A percentile compares a stretch with the other conserved stretches of the same genome.
Conservation (phyloP, 2,329 filamentous ascomycete species). For the Magnaporthiopsis poae region DNA sequence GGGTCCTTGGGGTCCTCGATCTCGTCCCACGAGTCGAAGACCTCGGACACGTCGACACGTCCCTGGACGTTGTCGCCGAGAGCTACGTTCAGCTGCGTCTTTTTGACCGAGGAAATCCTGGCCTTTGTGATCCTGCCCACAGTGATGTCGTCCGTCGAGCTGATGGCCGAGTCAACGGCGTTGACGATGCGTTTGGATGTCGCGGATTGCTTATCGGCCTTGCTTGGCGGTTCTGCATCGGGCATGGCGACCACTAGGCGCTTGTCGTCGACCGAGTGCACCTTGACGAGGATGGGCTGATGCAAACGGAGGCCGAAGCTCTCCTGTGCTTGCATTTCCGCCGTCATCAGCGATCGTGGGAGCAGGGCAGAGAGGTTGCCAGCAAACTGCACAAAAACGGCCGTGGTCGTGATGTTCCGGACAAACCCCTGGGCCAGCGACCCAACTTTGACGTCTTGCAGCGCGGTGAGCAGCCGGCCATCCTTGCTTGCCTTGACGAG, state of each 20-base stretch:
- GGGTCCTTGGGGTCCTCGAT: constrained; percentile 76
- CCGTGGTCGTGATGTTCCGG: constrained; percentile 70
- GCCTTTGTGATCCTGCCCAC: constrained; percentile 68
- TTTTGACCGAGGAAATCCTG: constrained; percentile 72
- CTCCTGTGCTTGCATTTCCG: constrained; percentile 49
- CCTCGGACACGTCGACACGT: constrained; percentile 83
- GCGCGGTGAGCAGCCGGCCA: constrained; percentile 58
- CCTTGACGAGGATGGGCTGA: constrained; percentile 63
- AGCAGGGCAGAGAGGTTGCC: constrained; percentile 67
- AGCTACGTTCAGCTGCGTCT: constrained; percentile 84
- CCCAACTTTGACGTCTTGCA: constrained; percentile 63
- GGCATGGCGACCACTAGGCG: constrained; percentile 53
- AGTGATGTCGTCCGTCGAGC: constrained; percentile 59
- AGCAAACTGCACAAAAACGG: constrained; percentile 81
- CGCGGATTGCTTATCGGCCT: constrained; percentile 17
- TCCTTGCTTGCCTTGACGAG: constrained; percentile 66
- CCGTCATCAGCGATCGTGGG: constrained; percentile 65
- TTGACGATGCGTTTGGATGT: constrained; percentile 24
- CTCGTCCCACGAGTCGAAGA: constrained; percentile 80
- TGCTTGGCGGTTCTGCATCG: constrained; percentile 35
- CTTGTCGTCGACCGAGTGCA: constrained; percentile 62
- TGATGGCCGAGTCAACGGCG: constrained; percentile 52
- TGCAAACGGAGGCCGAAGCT: constrained; percentile 71
- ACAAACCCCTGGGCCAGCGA: constrained; percentile 68
- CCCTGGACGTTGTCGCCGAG: constrained; percentile 81